phyloP scores from a whole-genome alignment of 2,329 filamentous ascomycete species.

The Podosphaera xanthii region DNA sequence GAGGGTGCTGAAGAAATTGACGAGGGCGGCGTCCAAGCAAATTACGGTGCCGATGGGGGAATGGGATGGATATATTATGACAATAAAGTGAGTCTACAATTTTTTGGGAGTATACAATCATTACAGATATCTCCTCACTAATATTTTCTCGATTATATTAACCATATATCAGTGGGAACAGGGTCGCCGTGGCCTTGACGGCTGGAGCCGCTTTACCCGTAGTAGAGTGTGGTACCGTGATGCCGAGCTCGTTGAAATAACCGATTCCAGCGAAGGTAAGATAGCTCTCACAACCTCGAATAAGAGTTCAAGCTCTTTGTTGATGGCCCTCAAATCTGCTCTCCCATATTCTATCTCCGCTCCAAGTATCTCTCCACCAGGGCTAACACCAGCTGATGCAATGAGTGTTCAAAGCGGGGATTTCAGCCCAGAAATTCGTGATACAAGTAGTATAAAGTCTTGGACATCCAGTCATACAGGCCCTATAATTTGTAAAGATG shows the following conservation, averaged over 20 bases:
- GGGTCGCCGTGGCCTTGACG: slow-evolving; percentile 62
- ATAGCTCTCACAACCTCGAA: slow-evolving; percentile 19
- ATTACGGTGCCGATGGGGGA: slow-evolving; percentile 20
- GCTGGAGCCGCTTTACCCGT: slow-evolving; percentile 86
- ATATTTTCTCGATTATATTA: slow-evolving; percentile 4
- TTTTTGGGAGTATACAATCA: neutral
- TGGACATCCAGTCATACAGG: neutral
- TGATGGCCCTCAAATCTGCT: too few species aligned
- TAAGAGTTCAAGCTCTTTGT: too few species aligned
- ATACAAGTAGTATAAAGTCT: neutral
- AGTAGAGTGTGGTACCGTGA: slow-evolving; percentile 92
- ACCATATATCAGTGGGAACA: slow-evolving; percentile 50
- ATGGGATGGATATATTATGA: slow-evolving; percentile 96
- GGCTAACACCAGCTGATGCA: neutral
- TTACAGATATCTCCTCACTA: neutral
- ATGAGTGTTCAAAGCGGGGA: neutral
- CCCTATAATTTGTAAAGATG: neutral
- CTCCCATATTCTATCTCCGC: neutral
- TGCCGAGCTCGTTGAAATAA: slow-evolving; percentile 70
- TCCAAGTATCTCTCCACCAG: slow-evolving; percentile 3
- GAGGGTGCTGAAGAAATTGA: slow-evolving; percentile 44
- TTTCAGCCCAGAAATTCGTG: neutral
- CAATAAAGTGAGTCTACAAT: slow-evolving; percentile 46
- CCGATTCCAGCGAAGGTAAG: slow-evolving; percentile 21
- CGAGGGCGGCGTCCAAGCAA: slow-evolving; percentile 20